Conservation (phyloP, 169 alveolate species). For the Plasmodium cynomolgi region DNA sequence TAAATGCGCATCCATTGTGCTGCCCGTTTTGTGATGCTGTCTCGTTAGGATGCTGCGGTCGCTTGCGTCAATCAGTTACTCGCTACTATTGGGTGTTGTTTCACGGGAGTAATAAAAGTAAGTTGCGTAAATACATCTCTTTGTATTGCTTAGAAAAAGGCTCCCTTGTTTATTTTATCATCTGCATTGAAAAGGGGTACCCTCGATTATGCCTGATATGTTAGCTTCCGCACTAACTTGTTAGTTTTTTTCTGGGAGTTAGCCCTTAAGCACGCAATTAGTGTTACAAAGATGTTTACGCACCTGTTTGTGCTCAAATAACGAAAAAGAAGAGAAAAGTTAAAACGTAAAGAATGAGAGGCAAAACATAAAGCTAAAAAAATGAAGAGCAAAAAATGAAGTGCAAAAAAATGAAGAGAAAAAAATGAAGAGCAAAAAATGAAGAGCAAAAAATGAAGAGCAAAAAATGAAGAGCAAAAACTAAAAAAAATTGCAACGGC, state of each 20-base stretch:
- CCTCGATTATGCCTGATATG: not conserved
- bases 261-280: not conserved
- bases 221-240: not conserved
- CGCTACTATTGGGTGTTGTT: not conserved
- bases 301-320: conserved; percentile 1
- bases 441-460: not conserved
- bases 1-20: conserved; percentile 26
- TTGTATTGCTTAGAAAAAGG: conserved; percentile 1
- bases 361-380: not conserved
- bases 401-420: not conserved
- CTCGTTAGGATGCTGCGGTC: not conserved
- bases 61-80: not conserved
- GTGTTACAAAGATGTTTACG: not conserved
- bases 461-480: not conserved
- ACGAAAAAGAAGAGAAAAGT: not conserved
- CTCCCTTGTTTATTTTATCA: conserved; percentile 6
- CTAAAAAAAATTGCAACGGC: not conserved
- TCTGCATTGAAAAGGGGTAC: not conserved
- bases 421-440: not conserved
- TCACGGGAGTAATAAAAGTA: not conserved
- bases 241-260: not conserved
- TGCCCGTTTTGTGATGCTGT: not conserved
- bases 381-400: not conserved
- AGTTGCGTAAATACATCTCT: not conserved
- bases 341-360: not conserved